These are phyloP conservation scores for Trichomonascaceae sp. DNA, from an alignment of 1,139 yeast species.

Conservation along the genomic window DNA sequence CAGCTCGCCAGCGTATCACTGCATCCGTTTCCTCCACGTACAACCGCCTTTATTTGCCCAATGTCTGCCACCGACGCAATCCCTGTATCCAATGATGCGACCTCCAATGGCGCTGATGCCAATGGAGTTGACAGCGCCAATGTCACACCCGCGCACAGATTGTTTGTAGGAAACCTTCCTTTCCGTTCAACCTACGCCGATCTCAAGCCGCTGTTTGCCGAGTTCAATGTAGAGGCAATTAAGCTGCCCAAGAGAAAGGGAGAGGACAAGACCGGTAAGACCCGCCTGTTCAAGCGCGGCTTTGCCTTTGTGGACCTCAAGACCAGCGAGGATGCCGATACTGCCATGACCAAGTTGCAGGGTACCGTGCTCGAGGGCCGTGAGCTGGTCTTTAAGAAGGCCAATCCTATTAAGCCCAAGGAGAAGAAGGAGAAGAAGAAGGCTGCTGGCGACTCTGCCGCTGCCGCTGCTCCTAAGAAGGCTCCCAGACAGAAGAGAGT, in stretches of 20 bases:
- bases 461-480: slow-evolving; percentile 1
- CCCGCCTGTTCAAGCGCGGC: slow-evolving; percentile 33
- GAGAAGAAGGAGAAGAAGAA: slow-evolving; percentile 1
- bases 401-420: slow-evolving; percentile 17
- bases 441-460: neutral
- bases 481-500: slow-evolving; percentile 1
- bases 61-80: too few species aligned
- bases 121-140: neutral
- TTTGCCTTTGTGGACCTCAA: slow-evolving; percentile 53
- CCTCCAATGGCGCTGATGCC: too few species aligned
- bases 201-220: slow-evolving; percentile 16
- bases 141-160: slow-evolving; percentile 6
- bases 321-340: slow-evolving; percentile 36
- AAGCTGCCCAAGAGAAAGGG: slow-evolving; percentile 10
- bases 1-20: too few species aligned
- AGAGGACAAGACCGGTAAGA: slow-evolving; percentile 9
- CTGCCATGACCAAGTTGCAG: slow-evolving; percentile 33
- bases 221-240: slow-evolving; percentile 19
- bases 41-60: too few species aligned
- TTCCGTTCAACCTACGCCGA: slow-evolving; percentile 17
- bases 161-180: slow-evolving; percentile 25
- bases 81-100: too few species aligned
- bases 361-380: slow-evolving; percentile 37
- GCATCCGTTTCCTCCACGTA: too few species aligned
- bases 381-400: slow-evolving; percentile 37